Evolutionary conservation across 2,329 filamentous ascomycete species (phyloP).

Genomic region (Blastomyces percursus): DNA sequence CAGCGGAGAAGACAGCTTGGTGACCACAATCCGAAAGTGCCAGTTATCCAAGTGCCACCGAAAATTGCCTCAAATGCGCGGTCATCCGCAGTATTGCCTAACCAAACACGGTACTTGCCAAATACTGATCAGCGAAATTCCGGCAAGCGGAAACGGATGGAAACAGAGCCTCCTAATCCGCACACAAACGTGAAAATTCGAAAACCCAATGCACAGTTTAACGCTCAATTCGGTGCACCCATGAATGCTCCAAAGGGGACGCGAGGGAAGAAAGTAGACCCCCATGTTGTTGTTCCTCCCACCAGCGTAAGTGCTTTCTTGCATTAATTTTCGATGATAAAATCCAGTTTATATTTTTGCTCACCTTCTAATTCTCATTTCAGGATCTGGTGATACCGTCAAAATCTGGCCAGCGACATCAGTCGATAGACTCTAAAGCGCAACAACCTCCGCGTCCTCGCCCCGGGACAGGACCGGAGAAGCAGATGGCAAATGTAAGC

Average conservation of each 20-base stretch:
- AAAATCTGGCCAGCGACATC: slow-evolving; percentile 25
- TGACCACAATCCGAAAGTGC: slow-evolving; percentile 36
- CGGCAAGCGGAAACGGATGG: slow-evolving; percentile 27
- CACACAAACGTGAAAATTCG: slow-evolving; percentile 22
- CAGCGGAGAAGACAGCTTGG: slow-evolving; percentile 34
- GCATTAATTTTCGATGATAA: neutral
- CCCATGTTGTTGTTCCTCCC: slow-evolving; percentile 16
- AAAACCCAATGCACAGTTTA: slow-evolving; percentile 16
- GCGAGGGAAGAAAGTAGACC: slow-evolving; percentile 15
- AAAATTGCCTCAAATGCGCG: slow-evolving; percentile 10
- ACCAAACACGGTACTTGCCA: neutral
- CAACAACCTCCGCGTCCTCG: neutral
- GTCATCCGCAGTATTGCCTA: neutral
- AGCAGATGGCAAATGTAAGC: neutral
- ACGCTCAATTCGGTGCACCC: slow-evolving; percentile 10
- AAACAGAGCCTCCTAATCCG: slow-evolving; percentile 17
- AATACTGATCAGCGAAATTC: neutral
- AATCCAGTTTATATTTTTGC: neutral
- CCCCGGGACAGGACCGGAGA: neutral
- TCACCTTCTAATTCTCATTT: slow-evolving; percentile 1
- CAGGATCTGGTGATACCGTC: slow-evolving; percentile 33
- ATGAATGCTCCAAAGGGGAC: slow-evolving; percentile 17
- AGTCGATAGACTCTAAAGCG: slow-evolving; percentile 14
- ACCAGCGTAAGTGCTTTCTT: slow-evolving; percentile 14
- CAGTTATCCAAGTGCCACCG: slow-evolving; percentile 26